phyloP scores from a whole-genome alignment of 345 rosid genomes.

The Alliaria petiolata region DNA sequence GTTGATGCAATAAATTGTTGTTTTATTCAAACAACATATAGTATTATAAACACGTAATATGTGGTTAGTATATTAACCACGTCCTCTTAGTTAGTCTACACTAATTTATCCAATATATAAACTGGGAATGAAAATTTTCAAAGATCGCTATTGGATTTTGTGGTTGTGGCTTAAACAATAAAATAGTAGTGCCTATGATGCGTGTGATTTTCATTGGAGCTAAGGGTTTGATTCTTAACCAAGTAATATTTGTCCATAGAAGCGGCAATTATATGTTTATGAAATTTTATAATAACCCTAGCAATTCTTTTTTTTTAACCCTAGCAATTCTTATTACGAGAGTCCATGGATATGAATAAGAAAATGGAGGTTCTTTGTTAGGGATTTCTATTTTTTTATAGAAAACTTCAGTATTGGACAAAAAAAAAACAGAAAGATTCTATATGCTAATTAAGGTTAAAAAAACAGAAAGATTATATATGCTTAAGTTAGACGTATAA shows the following conservation, averaged over 20 bases:
- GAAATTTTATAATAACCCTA: neutral
- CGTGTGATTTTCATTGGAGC: conserved; percentile 11
- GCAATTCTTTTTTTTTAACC: too few species aligned
- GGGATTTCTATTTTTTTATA: too few species aligned
- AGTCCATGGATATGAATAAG: too few species aligned
- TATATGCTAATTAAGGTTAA: too few species aligned
- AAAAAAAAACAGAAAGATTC: too few species aligned
- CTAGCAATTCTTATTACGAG: too few species aligned
- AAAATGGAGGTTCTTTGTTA: too few species aligned
- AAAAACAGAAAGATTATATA: too few species aligned
- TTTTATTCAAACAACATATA: neutral
- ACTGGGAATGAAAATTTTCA: neutral
- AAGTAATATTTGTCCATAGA: conserved; percentile 1
- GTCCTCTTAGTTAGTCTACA: conserved; percentile 1
- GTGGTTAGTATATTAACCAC: conserved; percentile 28
- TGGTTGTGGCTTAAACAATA: conserved; percentile 8
- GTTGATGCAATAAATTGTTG: conserved; percentile 14
- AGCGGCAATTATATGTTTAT: neutral
- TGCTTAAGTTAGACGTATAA: too few species aligned
- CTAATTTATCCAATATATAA: neutral
- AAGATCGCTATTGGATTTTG: conserved; percentile 12
- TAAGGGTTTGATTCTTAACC: conserved; percentile 14
- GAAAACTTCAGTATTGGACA: too few species aligned
- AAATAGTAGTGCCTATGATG: conserved; percentile 2
- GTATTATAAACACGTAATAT: conserved; percentile 10